Conservation (phyloP, 148 eudicot genomes). For the Oxyria digyna region DNA sequence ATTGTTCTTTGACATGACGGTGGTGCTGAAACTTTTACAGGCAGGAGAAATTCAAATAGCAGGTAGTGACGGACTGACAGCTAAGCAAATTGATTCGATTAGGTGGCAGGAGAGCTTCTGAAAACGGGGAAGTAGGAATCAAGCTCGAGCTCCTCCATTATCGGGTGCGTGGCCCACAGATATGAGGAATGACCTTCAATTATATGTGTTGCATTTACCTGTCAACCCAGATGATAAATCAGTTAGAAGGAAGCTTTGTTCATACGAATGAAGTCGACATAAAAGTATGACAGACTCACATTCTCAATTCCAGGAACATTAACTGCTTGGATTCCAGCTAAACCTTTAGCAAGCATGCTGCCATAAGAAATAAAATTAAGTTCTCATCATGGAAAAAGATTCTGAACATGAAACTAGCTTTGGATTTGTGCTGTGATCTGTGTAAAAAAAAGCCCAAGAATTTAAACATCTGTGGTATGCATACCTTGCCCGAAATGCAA, state of each 20-base stretch:
- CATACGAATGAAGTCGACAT: background rate
- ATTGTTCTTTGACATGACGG: too few relatives aligned
- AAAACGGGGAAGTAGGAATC: conserved; percentile 75
- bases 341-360: conserved; percentile 85
- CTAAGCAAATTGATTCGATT: background rate
- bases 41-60: too few relatives aligned
- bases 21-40: too few relatives aligned
- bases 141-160: conserved; percentile 67
- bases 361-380: conserved; percentile 8
- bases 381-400: conserved; percentile 3
- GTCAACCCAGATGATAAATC: conserved; percentile 2
- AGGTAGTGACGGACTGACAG: too few relatives aligned
- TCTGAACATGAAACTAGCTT: background rate
- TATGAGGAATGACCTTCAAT: conserved; percentile 95
- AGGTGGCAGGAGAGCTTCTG: conserved; percentile 11
- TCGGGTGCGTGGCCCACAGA: conserved; percentile 69
- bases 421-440: background rate
- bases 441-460: too few relatives aligned
- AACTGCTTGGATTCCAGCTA: conserved; percentile 92
- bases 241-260: background rate
- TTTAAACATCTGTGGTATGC: background rate
- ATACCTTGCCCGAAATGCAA: conserved; percentile 97
- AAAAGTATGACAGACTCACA: conserved; percentile 30
- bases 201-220: conserved; percentile 78
- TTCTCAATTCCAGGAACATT: conserved; percentile 85